Evolutionary conservation across 2,329 filamentous ascomycete genomes (phyloP).

Genomic region (Xylaria sp.): DNA sequence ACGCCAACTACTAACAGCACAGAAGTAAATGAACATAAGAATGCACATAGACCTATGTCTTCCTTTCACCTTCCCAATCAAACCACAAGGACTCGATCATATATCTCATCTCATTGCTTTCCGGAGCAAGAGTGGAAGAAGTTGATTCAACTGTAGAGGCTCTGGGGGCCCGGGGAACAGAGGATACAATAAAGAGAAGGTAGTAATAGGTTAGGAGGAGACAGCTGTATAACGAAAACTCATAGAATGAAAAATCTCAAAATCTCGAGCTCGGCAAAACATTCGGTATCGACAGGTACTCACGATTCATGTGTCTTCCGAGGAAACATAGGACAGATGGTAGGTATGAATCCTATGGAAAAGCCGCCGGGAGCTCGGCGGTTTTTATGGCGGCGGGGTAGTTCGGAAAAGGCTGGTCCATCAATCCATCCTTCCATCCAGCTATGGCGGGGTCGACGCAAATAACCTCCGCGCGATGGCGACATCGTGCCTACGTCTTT

Average conservation of each 20-base stretch:
- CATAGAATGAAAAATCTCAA: too few species aligned
- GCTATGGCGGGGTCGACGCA: constrained; percentile 20
- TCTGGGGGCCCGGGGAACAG: too few species aligned
- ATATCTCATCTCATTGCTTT: neutral
- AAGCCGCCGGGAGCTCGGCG: constrained; percentile 10
- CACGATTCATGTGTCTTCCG: neutral
- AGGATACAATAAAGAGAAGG: too few species aligned
- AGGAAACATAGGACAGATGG: too few species aligned
- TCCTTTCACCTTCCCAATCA: neutral
- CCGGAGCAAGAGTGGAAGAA: neutral
- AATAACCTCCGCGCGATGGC: constrained; percentile 26
- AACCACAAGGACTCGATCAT: too few species aligned
- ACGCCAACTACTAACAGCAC: neutral
- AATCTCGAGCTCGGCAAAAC: too few species aligned
- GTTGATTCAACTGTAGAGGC: too few species aligned
- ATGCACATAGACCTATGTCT: neutral
- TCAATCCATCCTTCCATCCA: neutral
- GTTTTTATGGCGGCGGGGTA: constrained; percentile 18
- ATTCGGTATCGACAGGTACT: too few species aligned
- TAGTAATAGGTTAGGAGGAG: too few species aligned
- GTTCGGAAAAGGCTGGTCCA: constrained; percentile 2
- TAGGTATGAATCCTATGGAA: neutral
- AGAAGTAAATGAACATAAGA: neutral
- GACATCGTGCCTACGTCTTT: constrained; percentile 16
- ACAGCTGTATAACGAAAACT: too few species aligned